Evolutionary conservation across 2,329 filamentous ascomycete species (phyloP), one percentile per base, ranked within the genome.

Genomic region (Neofusicoccum umdonicola): DNA sequence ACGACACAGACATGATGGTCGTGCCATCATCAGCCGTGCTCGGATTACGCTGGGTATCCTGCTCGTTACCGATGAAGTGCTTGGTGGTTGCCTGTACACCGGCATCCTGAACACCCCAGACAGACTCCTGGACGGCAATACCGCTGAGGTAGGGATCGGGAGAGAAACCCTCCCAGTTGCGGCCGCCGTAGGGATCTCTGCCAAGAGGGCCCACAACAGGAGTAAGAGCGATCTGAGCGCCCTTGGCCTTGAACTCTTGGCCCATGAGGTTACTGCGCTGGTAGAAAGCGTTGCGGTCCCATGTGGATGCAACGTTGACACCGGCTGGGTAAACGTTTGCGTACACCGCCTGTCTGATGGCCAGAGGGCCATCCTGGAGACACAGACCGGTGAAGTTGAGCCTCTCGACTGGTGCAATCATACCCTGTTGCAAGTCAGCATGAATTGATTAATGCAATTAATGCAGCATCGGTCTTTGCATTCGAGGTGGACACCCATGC

Each of bases 61-160:
- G 89, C 73, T 92, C 89, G 74, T 92, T 90, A 35, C 83, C 84
- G 62, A 90, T 78, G 65, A 73, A 82, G 67, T 81, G 82, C 70
- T 83, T 78, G 2, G 74, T 72, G 48, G 72, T 79, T 5, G 80
- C 76, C 42, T 78, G 78, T 1, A 81, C 77, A 62, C 80, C 80
- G 0, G 72, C 73, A 60, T 75, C 73, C 69, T 84, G 77, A 68
- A 82, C 76, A 12, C 81, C 80, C 54, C 71, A 67, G 41, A 84
- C 76, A 2, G 81, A 77, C 67, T 82, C 69, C 34, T 74, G 70
- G 56, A 80, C 78, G 35, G 79, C 74, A 60, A 76, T 74, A 6
- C 80, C 82, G 35, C 75, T 77, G 35, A 81, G 74, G 66, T 83
- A 84, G 0, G 82, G 80, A 66, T 84, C 82, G 5, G 76, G 73